Evolutionary conservation across 139 green algal genomes (phyloP).

Genomic region (Eudorina sp.): DNA sequence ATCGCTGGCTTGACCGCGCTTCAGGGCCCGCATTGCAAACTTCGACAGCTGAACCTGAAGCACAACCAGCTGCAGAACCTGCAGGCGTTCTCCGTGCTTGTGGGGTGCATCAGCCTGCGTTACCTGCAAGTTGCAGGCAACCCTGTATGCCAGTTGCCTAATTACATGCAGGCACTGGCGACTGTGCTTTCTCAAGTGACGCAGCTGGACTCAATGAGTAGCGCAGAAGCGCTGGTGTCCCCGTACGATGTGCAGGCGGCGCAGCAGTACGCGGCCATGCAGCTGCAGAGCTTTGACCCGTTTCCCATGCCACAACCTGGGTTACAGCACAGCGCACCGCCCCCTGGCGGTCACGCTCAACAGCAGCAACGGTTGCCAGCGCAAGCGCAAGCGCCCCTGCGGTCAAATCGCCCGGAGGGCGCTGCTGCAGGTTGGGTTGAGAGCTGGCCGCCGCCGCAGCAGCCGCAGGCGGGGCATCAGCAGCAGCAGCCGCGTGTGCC

Average conservation of each 20-base stretch:
- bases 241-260: constrained; percentile 49
- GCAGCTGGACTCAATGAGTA: constrained; percentile 61
- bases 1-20: constrained; percentile 58
- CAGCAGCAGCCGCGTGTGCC: neutral
- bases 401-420: too few relatives aligned
- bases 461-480: neutral
- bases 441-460: neutral
- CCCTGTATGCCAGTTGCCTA: constrained; percentile 62
- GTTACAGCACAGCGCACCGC: constrained; percentile 30
- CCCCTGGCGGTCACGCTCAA: too few relatives aligned
- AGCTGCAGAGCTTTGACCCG: constrained; percentile 64
- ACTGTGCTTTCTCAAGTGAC: constrained; percentile 73
- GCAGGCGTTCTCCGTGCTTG: constrained; percentile 72
- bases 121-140: constrained; percentile 76
- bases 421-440: too few relatives aligned
- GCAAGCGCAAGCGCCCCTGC: too few relatives aligned
- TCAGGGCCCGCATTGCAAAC: constrained; percentile 49
- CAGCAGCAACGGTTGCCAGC: neutral
- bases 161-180: constrained; percentile 56
- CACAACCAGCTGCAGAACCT: constrained; percentile 72
- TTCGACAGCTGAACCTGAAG: constrained; percentile 71
- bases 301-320: neutral
- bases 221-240: constrained; percentile 32
- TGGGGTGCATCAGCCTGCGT: constrained; percentile 62
- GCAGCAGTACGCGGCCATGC: constrained; percentile 54